Conservation (phyloP, 2,329 filamentous ascomycete species). For the Epichloe gansuensis region DNA sequence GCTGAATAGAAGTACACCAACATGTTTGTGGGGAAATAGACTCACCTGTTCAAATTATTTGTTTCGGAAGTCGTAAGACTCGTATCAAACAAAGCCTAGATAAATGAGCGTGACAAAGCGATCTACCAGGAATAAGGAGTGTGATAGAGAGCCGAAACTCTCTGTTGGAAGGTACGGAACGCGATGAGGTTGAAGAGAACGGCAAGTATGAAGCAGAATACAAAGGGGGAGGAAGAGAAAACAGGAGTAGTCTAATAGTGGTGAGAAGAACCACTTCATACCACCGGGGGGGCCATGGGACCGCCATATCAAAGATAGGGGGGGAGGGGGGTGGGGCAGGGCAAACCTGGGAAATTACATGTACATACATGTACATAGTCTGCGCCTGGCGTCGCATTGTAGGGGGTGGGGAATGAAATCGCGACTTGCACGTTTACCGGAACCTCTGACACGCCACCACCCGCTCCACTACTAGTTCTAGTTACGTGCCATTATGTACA, state of each 20-base stretch:
- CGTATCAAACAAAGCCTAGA: slow-evolving; percentile 15
- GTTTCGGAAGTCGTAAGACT: neutral
- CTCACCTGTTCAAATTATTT: neutral
- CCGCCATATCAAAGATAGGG: neutral
- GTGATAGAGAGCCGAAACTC: slow-evolving; percentile 41
- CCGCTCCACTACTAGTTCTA: neutral
- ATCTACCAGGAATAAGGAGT: slow-evolving; percentile 30
- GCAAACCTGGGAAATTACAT: slow-evolving; percentile 3
- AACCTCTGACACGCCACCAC: slow-evolving; percentile 5
- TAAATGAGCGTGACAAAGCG: slow-evolving; percentile 18
- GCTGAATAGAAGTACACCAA: neutral
- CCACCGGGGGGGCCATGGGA: neutral
- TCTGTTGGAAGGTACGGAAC: slow-evolving; percentile 37
- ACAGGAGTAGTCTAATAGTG: neutral
- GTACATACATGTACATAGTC: neutral
- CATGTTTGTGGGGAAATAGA: neutral
- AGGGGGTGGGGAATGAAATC: neutral
- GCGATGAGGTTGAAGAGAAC: slow-evolving; percentile 15
- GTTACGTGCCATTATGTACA: neutral
- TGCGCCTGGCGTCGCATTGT: neutral
- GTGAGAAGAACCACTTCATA: slow-evolving; percentile 1
- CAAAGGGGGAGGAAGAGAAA: slow-evolving; percentile 10
- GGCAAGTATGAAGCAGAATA: slow-evolving; percentile 8
- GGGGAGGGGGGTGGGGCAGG: neutral
- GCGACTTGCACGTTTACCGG: slow-evolving; percentile 1